These are phyloP conservation scores for Samsoniella hepiali DNA, from an alignment of 2,329 filamentous ascomycete genomes.

Conservation along the genomic window DNA sequence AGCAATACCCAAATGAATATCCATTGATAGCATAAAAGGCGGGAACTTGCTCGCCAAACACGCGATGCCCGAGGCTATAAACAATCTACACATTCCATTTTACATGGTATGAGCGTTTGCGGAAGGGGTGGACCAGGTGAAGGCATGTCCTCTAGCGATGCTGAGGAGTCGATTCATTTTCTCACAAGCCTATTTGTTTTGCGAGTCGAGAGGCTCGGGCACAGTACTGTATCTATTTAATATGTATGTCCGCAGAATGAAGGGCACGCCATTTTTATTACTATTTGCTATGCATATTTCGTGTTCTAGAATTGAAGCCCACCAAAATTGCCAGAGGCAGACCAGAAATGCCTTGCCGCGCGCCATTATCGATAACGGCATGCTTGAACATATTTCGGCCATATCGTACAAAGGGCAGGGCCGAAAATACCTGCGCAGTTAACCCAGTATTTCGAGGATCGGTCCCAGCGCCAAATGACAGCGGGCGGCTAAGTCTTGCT, in stretches of 20 bases:
- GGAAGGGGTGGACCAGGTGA: background rate
- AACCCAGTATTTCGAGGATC: too few relatives aligned
- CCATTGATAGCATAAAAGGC: background rate
- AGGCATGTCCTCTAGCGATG: conserved; percentile 4
- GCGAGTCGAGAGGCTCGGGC: conserved; percentile 3
- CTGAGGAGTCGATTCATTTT: conserved; percentile 9
- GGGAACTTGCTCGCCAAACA: conserved; percentile 1
- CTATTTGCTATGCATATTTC: background rate
- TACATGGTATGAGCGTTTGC: background rate
- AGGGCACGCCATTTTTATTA: conserved; percentile 9
- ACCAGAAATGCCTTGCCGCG: too few relatives aligned
- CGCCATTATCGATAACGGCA: too few relatives aligned
- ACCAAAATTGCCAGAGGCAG: too few relatives aligned
- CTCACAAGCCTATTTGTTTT: conserved; percentile 7
- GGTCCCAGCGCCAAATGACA: too few relatives aligned
- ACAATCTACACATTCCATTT: background rate
- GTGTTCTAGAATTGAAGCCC: background rate
- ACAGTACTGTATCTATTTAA: conserved; percentile 18
- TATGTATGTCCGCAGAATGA: conserved; percentile 16
- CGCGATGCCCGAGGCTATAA: background rate
- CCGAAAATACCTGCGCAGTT: too few relatives aligned
- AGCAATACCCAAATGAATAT: background rate
- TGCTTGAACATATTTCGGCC: too few relatives aligned
- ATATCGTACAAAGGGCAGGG: too few relatives aligned
- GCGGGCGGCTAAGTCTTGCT: too few relatives aligned